Evolutionary conservation across 2,329 filamentous ascomycete species (phyloP).

Genomic region (Aspergillaceae sp.): DNA sequence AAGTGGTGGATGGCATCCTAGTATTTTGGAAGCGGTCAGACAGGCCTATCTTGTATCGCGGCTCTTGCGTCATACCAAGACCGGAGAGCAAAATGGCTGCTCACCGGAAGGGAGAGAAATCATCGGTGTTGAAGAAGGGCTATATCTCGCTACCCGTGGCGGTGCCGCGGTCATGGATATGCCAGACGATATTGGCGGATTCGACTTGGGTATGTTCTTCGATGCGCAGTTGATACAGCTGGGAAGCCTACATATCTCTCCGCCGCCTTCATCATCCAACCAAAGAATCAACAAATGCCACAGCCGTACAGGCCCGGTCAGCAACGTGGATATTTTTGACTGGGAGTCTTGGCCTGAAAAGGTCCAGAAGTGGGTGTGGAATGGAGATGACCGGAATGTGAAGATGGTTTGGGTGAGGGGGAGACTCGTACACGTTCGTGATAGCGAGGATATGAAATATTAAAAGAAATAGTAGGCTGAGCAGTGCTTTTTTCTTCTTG

Average conservation of each 20-base stretch:
- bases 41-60: conserved; percentile 73
- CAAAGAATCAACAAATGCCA: too few species aligned
- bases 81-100: conserved; percentile 13
- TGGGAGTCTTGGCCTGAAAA: conserved; percentile 82
- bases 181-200: conserved; percentile 62
- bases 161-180: conserved; percentile 76
- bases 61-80: conserved; percentile 43
- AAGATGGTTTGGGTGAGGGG: conserved; percentile 83
- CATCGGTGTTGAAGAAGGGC: conserved; percentile 72
- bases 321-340: conserved; percentile 80
- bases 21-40: conserved; percentile 71
- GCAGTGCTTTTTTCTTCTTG: too few species aligned
- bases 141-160: conserved; percentile 81
- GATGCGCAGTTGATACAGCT: conserved; percentile 79
- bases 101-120: conserved; percentile 45
- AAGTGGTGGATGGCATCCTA: conserved; percentile 75
- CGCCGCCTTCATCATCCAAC: too few species aligned
- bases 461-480: too few species aligned
- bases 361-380: conserved; percentile 90
- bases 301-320: conserved; percentile 38
- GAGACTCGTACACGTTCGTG: conserved; percentile 58
- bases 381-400: conserved; percentile 87
- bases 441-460: too few species aligned
- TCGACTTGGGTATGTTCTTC: conserved; percentile 80
- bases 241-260: conserved; percentile 31